Conservation (phyloP, 2,329 filamentous ascomycete species). For the Colletotrichum camelliae region DNA sequence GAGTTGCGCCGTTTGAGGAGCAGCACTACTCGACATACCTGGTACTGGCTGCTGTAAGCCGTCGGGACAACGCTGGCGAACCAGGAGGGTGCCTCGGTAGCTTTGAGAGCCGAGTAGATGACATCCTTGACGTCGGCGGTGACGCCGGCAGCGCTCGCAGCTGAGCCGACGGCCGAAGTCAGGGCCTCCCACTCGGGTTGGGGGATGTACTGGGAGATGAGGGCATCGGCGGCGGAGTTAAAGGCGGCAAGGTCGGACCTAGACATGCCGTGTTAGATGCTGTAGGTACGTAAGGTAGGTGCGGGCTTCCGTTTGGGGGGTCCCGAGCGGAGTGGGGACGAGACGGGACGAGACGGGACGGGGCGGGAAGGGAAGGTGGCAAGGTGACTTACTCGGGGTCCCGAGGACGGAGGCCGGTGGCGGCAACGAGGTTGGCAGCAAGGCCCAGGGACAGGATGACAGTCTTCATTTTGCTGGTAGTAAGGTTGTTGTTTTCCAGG, state of each 20-base stretch:
- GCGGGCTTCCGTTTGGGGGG: neutral
- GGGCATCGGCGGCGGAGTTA: slow-evolving; percentile 29
- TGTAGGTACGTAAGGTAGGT: neutral
- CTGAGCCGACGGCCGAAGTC: slow-evolving; percentile 28
- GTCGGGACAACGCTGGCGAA: slow-evolving; percentile 31
- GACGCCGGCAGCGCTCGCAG: slow-evolving; percentile 29
- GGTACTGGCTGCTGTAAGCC: slow-evolving; percentile 22
- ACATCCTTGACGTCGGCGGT: slow-evolving; percentile 30
- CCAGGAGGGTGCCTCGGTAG: slow-evolving; percentile 29
- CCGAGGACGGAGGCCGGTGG: slow-evolving; percentile 2
- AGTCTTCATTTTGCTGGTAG: slow-evolving; percentile 1
- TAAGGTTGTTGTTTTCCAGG: neutral
- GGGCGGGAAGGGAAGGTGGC: neutral
- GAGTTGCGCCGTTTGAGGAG: slow-evolving; percentile 8
- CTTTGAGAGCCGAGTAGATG: slow-evolving; percentile 30
- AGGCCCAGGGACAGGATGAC: slow-evolving; percentile 5
- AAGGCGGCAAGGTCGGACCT: slow-evolving; percentile 24
- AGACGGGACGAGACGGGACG: neutral
- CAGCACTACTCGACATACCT: slow-evolving; percentile 13
- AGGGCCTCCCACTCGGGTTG: slow-evolving; percentile 25
- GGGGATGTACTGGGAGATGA: slow-evolving; percentile 35
- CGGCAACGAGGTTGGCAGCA: slow-evolving; percentile 7
- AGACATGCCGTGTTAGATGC: neutral
- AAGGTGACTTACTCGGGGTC: slow-evolving; percentile 1
- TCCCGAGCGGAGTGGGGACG: neutral